Percentiles rank a stretch among this genome's conserved stretches.
phyloP scores from a whole-genome alignment of 2,329 filamentous ascomycete species.

The Penicillium sp. region DNA sequence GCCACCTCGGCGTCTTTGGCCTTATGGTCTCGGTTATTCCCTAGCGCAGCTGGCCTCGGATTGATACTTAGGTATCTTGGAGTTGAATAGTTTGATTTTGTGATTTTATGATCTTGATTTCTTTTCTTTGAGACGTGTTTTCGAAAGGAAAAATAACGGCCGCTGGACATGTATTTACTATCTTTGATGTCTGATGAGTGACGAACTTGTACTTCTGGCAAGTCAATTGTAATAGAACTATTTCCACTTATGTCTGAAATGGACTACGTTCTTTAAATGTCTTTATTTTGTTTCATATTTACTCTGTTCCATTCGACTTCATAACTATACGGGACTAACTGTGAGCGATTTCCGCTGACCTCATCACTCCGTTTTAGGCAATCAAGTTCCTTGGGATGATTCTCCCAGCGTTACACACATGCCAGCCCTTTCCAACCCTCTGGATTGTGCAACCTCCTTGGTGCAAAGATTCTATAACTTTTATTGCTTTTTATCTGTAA shows the following conservation, averaged over 20 bases:
- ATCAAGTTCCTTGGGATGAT: neutral
- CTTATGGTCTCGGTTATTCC: conserved; percentile 4
- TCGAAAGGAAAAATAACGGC: conserved; percentile 5
- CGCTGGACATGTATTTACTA: conserved; percentile 26
- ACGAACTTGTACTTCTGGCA: conserved; percentile 24
- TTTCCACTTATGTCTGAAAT: neutral
- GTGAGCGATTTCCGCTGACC: conserved; percentile 12
- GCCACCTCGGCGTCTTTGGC: conserved; percentile 12
- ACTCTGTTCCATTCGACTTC: too few species aligned
- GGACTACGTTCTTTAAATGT: too few species aligned
- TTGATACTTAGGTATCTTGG: conserved; percentile 5
- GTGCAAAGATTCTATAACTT: neutral
- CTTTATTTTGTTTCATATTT: too few species aligned
- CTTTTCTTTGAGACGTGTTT: conserved; percentile 8
- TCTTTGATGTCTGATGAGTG: conserved; percentile 32
- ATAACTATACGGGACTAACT: neutral
- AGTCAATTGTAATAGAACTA: conserved; percentile 24
- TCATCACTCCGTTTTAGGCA: conserved; percentile 15
- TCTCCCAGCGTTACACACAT: neutral
- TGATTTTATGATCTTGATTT: conserved; percentile 13
- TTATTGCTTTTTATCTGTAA: neutral
- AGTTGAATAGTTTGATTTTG: conserved; percentile 9
- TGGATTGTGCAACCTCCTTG: neutral
- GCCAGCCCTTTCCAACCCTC: neutral
- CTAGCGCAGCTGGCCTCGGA: conserved; percentile 3